phyloP scores from a whole-genome alignment of 176 grass and related monocot genomes.

The Oryza meridionalis region DNA sequence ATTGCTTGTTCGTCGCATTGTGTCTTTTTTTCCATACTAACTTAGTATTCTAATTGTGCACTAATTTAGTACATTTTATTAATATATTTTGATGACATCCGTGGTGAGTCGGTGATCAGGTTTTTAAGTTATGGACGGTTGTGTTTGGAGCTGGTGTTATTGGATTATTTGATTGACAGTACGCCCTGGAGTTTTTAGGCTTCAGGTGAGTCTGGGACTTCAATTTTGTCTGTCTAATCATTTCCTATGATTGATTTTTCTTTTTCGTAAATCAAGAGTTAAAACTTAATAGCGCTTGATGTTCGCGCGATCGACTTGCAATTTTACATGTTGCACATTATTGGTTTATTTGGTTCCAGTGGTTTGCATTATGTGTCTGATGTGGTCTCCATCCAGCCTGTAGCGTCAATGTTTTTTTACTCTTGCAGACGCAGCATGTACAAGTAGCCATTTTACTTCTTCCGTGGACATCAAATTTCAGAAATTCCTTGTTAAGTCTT shows the following conservation, averaged over 20 bases:
- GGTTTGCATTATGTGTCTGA: background rate
- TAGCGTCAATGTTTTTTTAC: background rate
- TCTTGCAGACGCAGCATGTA: background rate
- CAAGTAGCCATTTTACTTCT: background rate
- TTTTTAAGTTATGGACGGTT: background rate
- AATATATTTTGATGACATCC: background rate
- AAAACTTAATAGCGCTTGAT: background rate
- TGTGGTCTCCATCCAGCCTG: background rate
- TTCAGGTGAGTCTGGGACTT: background rate
- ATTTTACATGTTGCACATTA: constrained; percentile 10
- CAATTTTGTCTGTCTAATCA: background rate
- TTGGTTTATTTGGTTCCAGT: background rate
- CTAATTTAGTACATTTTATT: background rate
- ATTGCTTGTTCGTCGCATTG: background rate
- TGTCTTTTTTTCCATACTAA: background rate
- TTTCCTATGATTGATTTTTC: background rate
- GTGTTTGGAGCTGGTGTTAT: background rate
- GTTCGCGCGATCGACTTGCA: background rate
- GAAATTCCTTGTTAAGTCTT: background rate
- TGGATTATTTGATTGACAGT: constrained; percentile 9
- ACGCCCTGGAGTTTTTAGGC: background rate
- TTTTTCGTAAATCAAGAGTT: background rate
- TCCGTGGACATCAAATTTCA: constrained; percentile 8
- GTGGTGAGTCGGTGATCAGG: background rate
- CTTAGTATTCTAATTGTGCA: background rate